A percentile compares a stretch with the other conserved stretches of the same genome.
phyloP scores from a whole-genome alignment of 345 rosid genomes.

The Rhizophora apiculata region DNA sequence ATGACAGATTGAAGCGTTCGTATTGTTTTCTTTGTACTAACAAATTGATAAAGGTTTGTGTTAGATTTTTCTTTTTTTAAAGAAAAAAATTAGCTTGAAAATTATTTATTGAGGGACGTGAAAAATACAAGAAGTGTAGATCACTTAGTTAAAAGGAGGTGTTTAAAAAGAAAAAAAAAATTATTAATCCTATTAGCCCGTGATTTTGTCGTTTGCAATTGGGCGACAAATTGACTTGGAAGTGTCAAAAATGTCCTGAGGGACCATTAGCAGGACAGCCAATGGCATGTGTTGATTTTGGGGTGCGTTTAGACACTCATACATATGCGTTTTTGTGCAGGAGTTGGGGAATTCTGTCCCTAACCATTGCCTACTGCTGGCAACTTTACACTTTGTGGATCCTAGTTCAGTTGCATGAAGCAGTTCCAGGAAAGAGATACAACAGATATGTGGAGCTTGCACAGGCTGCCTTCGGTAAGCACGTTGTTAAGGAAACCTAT shows the following conservation, averaged over 20 bases:
- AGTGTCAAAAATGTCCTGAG: too few relatives aligned
- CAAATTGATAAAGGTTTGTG: not conserved
- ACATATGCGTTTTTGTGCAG: conserved; percentile 33
- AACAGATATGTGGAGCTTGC: conserved; percentile 97
- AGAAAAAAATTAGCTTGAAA: too few relatives aligned
- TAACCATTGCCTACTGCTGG: conserved; percentile 89
- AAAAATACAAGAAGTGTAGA: too few relatives aligned
- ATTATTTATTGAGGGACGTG: too few relatives aligned
- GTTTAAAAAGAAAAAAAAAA: too few relatives aligned
- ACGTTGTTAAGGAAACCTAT: not conserved
- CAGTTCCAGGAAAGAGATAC: conserved; percentile 93
- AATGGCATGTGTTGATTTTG: too few relatives aligned
- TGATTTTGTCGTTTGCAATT: too few relatives aligned
- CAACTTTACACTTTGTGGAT: conserved; percentile 94
- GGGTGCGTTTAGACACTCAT: too few relatives aligned
- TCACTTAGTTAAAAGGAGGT: too few relatives aligned
- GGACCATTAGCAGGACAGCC: too few relatives aligned
- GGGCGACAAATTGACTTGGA: too few relatives aligned
- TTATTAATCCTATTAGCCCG: too few relatives aligned
- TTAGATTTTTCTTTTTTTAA: not conserved
- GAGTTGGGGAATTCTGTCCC: conserved; percentile 92
- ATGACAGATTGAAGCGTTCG: not conserved
- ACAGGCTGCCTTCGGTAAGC: conserved; percentile 93
- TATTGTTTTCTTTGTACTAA: not conserved
- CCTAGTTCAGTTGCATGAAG: conserved; percentile 91